Evolutionary conservation across 257 asterid genomes (phyloP).

Genomic region (Solanum chilense): DNA sequence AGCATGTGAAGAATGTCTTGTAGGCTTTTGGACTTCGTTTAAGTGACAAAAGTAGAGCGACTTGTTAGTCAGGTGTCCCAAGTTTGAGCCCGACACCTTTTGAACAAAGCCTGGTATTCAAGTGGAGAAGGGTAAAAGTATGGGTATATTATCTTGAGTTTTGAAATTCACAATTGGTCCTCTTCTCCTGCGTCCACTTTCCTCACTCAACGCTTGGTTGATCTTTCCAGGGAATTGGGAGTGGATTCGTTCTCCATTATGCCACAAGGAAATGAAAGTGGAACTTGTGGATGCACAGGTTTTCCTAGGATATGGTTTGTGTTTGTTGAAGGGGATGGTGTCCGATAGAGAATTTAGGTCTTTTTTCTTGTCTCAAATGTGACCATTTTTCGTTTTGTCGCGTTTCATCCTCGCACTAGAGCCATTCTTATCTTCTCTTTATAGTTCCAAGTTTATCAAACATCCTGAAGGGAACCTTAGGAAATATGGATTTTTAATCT

Average conservation of each 20-base stretch:
- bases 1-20: not conserved
- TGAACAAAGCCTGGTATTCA: not conserved
- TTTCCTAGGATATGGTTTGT: not conserved
- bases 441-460: not conserved
- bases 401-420: not conserved
- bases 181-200: not conserved
- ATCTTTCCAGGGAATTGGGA: not conserved
- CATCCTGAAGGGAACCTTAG: not conserved
- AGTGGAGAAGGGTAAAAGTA: not conserved
- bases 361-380: not conserved
- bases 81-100: not conserved
- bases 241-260: not conserved
- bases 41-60: not conserved
- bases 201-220: not conserved
- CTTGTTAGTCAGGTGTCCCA: not conserved
- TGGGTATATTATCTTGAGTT: not conserved
- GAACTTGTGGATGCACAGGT: not conserved
- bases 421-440: not conserved
- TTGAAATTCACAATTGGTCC: not conserved
- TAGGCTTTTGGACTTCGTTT: not conserved
- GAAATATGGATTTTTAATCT: not conserved
- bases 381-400: not conserved
- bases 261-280: not conserved
- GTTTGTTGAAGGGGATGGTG: not conserved
- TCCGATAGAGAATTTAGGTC: not conserved